phyloP scores from a whole-genome alignment of 208 protist genomes.

The Strigomonas culicis region DNA sequence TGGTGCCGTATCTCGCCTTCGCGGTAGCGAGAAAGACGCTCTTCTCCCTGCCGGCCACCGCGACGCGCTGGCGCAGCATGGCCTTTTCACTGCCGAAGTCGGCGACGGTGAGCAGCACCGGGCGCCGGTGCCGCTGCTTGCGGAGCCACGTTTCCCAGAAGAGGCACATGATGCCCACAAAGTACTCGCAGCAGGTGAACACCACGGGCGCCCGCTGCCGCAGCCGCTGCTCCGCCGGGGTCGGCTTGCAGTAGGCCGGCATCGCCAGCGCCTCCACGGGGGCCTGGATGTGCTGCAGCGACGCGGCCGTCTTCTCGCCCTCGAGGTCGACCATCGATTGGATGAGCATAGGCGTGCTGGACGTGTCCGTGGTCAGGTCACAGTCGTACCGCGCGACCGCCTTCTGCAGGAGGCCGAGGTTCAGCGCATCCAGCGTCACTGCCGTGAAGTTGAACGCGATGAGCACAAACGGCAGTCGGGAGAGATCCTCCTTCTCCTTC shows the following conservation, averaged over 20 bases:
- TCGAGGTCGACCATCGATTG: conserved; percentile 7
- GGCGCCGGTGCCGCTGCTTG: conserved; percentile 15
- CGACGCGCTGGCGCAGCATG: conserved; percentile 16
- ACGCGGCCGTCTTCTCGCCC: not conserved
- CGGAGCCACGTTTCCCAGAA: conserved; percentile 35
- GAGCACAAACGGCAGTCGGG: conserved; percentile 64
- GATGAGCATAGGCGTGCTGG: not conserved
- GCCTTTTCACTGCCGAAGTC: conserved; percentile 23
- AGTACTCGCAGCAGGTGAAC: conserved; percentile 24
- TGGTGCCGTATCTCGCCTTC: not conserved
- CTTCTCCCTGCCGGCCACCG: not conserved
- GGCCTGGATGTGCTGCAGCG: not conserved
- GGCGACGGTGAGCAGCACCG: conserved; percentile 18
- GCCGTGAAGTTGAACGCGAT: conserved; percentile 73
- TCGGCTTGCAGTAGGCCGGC: not conserved
- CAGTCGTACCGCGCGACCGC: conserved; percentile 11
- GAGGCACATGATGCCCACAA: conserved; percentile 33
- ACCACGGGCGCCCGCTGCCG: conserved; percentile 23
- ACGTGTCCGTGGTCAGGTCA: not conserved
- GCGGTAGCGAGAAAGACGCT: not conserved
- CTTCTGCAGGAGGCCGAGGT: conserved; percentile 22
- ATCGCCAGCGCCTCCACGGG: not conserved
- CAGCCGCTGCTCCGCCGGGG: not conserved
- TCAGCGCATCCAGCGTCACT: conserved; percentile 39
- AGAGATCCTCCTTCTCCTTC: not conserved